Evolutionary conservation across 768 basidiomycete species (phyloP).

Genomic region (Panellus pusillus): DNA sequence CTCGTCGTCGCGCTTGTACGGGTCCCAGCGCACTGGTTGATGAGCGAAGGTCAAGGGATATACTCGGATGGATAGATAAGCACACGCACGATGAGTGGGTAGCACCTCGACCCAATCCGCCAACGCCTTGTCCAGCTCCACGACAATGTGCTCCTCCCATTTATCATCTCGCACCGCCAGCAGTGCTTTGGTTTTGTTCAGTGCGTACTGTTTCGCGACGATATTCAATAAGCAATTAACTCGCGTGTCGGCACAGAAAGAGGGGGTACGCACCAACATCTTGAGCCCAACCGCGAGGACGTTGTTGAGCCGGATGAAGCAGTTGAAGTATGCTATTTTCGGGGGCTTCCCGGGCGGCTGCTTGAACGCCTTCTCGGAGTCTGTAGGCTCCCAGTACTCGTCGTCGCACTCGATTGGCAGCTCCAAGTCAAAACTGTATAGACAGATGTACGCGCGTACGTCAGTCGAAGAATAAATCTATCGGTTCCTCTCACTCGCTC

Average conservation of each 20-base stretch:
- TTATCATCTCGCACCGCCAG: conserved; percentile 42
- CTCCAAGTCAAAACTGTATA: conserved; percentile 76
- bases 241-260: too few relatives aligned
- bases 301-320: too few relatives aligned
- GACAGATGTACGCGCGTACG: too few relatives aligned
- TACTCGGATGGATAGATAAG: too few relatives aligned
- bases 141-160: conserved; percentile 66
- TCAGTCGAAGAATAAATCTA: too few relatives aligned
- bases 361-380: conserved; percentile 51
- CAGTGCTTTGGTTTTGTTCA: conserved; percentile 58
- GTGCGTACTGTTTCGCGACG: conserved; percentile 60
- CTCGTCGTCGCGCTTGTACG: too few relatives aligned
- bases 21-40: too few relatives aligned
- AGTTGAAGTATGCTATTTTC: conserved; percentile 52
- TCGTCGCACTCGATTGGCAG: conserved; percentile 61
- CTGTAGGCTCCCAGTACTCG: conserved; percentile 74
- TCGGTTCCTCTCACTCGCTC: too few relatives aligned
- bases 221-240: too few relatives aligned
- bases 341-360: conserved; percentile 63
- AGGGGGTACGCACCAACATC: too few relatives aligned
- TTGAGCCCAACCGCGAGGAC: too few relatives aligned
- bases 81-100: conserved; percentile 41
- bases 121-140: conserved; percentile 72
- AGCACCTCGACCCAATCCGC: conserved; percentile 55
- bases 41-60: too few relatives aligned